These are phyloP conservation scores for Calonectria montana DNA, from an alignment of 2,329 filamentous ascomycete genomes.

Conservation along the genomic window DNA sequence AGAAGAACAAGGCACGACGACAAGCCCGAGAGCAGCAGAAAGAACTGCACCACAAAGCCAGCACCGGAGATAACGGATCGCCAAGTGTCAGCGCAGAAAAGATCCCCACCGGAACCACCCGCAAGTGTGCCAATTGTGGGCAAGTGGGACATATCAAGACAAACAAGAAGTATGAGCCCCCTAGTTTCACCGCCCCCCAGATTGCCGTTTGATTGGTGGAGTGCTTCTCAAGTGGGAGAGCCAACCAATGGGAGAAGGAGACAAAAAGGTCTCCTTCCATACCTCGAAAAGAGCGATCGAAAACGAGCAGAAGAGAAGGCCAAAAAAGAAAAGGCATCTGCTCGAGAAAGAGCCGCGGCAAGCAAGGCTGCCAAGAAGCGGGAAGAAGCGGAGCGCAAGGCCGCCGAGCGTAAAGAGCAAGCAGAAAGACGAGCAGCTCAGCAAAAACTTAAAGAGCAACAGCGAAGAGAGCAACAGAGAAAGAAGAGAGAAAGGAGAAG, in stretches of 20 bases:
- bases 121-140: constrained; percentile 98
- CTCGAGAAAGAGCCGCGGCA: constrained; percentile 19
- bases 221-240: constrained; percentile 26
- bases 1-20: constrained; percentile 91
- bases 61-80: constrained; percentile 59
- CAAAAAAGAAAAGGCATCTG: constrained; percentile 28
- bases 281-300: constrained; percentile 39
- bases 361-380: constrained; percentile 27
- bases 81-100: constrained; percentile 62
- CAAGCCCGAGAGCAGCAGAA: constrained; percentile 93
- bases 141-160: constrained; percentile 98
- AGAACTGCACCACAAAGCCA: constrained; percentile 64
- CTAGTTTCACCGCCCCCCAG: constrained; percentile 43
- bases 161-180: constrained; percentile 86
- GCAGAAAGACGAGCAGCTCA: constrained; percentile 28
- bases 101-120: constrained; percentile 74
- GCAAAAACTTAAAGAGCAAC: constrained; percentile 32
- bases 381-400: constrained; percentile 32
- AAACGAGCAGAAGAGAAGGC: constrained; percentile 19
- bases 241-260: constrained; percentile 30
- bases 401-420: constrained; percentile 28
- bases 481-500: constrained; percentile 28
- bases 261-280: constrained; percentile 31
- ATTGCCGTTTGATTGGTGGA: constrained; percentile 49
- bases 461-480: constrained; percentile 28